Evolutionary conservation across 2,329 filamentous ascomycete species (phyloP), one percentile per base, ranked within the genome.

Genomic region (Knufia petricola): DNA sequence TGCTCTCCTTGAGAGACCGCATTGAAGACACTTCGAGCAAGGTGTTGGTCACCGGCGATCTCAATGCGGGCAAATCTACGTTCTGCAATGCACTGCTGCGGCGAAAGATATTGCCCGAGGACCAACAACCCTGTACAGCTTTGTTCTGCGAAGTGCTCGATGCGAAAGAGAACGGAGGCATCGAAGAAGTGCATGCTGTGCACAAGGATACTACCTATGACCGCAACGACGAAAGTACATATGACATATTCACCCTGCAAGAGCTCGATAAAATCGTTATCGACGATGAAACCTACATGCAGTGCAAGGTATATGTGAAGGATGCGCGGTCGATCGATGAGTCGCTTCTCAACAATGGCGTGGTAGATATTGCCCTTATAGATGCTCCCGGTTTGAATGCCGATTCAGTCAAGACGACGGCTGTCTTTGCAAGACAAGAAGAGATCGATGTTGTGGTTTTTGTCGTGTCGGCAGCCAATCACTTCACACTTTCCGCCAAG

Each of bases 401-500:
- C 19, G 90, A 98, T 64, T 96, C 90, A 1, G 81, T 95, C 39
- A 94, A 96, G 70, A 98, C 92, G 0, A 98, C 92, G 1, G 92
- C 92, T 17, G 85, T 98, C 4, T 98, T 98, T 65, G 92, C 92
- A 20, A 78, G 92, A 50, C 92, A 98, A 63, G 92, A 98, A 65
- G 92, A 98, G 67, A 98, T 98, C 55, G 92, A 98, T 59, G 92
- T 98, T 0, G 92, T 98, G 1, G 89, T 98, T 0, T 98, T 98
- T 60, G 92, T 98, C 28, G 92, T 98, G 3, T 95, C 89, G 9
- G 92, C 92, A 2, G 88, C 90, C 21, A 98, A 98, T 57, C 92
- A 98, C 67, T 96, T 98, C 63, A 98, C 92, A 0, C 81, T 94
- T 48, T 95, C 92, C 1, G 89, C 92, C n/a, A 94, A 86, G 67